Conservation (phyloP, 805 yeast genomes). For the Kluyveromyces dobzhanskii region DNA sequence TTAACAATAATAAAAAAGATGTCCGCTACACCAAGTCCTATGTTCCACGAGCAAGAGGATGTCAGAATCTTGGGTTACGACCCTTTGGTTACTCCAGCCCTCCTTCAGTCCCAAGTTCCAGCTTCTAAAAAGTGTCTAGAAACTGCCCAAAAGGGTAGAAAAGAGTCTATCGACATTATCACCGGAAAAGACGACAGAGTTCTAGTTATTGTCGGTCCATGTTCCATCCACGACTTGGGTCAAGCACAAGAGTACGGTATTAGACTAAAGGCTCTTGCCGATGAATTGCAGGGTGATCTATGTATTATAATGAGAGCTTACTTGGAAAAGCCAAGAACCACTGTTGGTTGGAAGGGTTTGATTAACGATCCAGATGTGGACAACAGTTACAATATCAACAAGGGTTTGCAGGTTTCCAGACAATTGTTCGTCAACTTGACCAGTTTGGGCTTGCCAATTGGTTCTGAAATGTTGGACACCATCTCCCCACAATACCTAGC, state of each 20-base stretch:
- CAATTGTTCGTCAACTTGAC: slow-evolving; percentile 78
- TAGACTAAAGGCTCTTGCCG: slow-evolving; percentile 56
- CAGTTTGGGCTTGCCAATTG: slow-evolving; percentile 77
- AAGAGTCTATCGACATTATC: slow-evolving; percentile 66
- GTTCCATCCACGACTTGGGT: slow-evolving; percentile 87
- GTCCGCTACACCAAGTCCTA: slow-evolving; percentile 11
- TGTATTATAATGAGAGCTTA: slow-evolving; percentile 94
- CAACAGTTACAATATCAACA: slow-evolving; percentile 87
- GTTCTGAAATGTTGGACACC: slow-evolving; percentile 96
- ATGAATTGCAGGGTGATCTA: slow-evolving; percentile 66
- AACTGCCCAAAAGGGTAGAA: slow-evolving; percentile 70
- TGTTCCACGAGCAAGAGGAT: slow-evolving; percentile 57
- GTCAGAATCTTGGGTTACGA: slow-evolving; percentile 83
- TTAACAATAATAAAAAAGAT: background rate
- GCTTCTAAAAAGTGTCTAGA: slow-evolving; percentile 45
- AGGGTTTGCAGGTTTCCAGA: slow-evolving; percentile 84
- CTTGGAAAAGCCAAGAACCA: slow-evolving; percentile 96
- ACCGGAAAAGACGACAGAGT: slow-evolving; percentile 74
- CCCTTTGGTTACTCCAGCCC: slow-evolving; percentile 89
- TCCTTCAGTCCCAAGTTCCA: slow-evolving; percentile 78
- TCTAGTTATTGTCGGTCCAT: slow-evolving; percentile 88
- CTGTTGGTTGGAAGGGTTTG: slow-evolving; percentile 98
- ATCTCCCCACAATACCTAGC: slow-evolving; percentile 93
- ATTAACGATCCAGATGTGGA: slow-evolving; percentile 95
- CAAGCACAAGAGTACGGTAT: slow-evolving; percentile 85